Conservation (phyloP, 2,329 filamentous ascomycete species). For the Spiromastix sp. region DNA sequence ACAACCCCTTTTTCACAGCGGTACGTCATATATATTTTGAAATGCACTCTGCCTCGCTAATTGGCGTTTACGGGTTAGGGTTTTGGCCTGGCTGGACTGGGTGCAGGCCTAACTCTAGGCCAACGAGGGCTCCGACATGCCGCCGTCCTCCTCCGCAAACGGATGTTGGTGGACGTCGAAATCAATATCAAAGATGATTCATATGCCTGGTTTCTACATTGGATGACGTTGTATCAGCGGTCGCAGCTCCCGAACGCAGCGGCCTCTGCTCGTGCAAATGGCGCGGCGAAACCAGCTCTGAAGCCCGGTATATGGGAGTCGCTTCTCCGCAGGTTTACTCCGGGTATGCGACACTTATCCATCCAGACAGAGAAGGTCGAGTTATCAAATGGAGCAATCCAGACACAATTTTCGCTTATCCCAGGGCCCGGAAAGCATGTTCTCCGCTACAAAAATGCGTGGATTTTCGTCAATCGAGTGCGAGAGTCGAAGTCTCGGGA, state of each 20-base stretch:
- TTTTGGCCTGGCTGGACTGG: conserved; percentile 82
- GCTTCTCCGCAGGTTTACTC: conserved; percentile 48
- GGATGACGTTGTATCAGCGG: conserved; percentile 77
- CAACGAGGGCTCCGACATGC: conserved; percentile 65
- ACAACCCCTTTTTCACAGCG: conserved; percentile 41
- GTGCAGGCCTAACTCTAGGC: conserved; percentile 68
- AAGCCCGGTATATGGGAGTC: conserved; percentile 38
- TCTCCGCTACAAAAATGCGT: conserved; percentile 74
- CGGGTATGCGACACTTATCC: conserved; percentile 52
- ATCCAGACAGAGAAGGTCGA: conserved; percentile 55
- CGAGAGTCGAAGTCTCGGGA: conserved; percentile 74
- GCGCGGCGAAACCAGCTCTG: conserved; percentile 38
- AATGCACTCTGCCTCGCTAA: conserved; percentile 6
- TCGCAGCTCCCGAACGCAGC: conserved; percentile 39
- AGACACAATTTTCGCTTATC: conserved; percentile 77
- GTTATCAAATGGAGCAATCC: conserved; percentile 55
- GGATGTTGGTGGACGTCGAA: conserved; percentile 88
- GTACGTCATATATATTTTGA: conserved; percentile 23
- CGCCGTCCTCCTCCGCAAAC: conserved; percentile 64
- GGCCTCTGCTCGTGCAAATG: conserved; percentile 40
- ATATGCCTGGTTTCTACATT: conserved; percentile 88
- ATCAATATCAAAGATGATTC: conserved; percentile 90
- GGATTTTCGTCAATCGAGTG: conserved; percentile 76
- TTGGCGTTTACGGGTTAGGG: conserved; percentile 38
- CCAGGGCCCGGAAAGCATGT: conserved; percentile 86